phyloP scores from a whole-genome alignment of 176 grass and related monocot species.

The Triticum dicoccoides region DNA sequence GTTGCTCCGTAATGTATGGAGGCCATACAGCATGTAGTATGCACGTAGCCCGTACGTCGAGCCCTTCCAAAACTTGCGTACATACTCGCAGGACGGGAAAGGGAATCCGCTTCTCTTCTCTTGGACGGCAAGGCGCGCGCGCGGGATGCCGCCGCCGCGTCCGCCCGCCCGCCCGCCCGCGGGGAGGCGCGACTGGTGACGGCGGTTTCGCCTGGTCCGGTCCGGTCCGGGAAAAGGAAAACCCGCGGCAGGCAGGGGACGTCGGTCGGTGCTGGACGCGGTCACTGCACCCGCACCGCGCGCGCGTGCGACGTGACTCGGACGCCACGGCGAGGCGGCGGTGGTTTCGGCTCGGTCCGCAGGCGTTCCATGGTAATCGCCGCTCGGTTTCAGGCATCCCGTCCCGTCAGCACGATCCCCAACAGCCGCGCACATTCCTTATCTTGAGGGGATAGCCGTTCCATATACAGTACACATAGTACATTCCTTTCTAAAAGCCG shows the following conservation, averaged over 20 bases:
- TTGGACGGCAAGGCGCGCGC: constrained; percentile 17
- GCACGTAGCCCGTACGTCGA: too few species aligned
- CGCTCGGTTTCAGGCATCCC: not conserved
- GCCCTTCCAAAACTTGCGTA: not conserved
- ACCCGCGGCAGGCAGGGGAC: not conserved
- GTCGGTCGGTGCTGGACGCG: constrained; percentile 1
- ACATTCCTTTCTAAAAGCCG: too few species aligned
- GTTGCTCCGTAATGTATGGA: not conserved
- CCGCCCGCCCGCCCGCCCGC: not conserved
- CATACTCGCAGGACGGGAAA: not conserved
- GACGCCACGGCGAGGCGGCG: not conserved
- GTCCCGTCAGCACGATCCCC: not conserved
- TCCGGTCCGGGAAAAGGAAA: not conserved
- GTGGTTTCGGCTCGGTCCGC: not conserved
- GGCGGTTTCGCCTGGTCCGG: constrained; percentile 6
- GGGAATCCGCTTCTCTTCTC: not conserved
- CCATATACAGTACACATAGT: too few species aligned
- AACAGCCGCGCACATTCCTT: not conserved
- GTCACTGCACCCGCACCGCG: not conserved
- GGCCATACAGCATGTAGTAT: too few species aligned
- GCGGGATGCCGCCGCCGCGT: not conserved
- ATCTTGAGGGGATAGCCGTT: too few species aligned
- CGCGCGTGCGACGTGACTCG: not conserved
- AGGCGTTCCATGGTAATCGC: not conserved
- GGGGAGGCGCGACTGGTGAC: constrained; percentile 5